phyloP scores from a whole-genome alignment of 441 rosid species.

The Iberis amara region DNA sequence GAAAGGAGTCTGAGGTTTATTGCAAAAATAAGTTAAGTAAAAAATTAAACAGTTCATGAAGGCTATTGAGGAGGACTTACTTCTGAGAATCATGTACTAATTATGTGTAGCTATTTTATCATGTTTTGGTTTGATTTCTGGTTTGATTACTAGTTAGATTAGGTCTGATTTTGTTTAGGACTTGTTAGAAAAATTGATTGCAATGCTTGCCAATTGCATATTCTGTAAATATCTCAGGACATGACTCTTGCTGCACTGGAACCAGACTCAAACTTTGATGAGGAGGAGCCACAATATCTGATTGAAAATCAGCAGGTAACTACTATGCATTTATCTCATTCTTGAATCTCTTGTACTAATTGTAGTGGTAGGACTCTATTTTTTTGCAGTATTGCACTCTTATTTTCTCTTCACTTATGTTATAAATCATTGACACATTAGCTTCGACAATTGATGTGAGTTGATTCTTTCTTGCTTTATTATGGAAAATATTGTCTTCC shows the following conservation, averaged over 20 bases:
- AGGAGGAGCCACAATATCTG: conserved; percentile 86
- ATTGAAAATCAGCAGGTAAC: conserved; percentile 97
- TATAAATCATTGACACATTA: conserved; percentile 59
- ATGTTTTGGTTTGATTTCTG: too few species aligned
- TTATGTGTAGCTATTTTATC: too few species aligned
- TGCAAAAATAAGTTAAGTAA: too few species aligned
- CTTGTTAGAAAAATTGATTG: too few species aligned
- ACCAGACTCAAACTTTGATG: conserved; percentile 58
- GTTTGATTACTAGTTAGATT: too few species aligned
- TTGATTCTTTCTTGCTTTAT: conserved; percentile 4
- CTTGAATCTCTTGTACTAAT: conserved; percentile 3
- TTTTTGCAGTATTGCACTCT: neutral
- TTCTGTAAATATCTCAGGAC: conserved; percentile 39
- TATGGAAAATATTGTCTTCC: conserved; percentile 30
- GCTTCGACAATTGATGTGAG: conserved; percentile 74
- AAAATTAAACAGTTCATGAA: too few species aligned
- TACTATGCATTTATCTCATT: conserved; percentile 11
- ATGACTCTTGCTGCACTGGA: conserved; percentile 55
- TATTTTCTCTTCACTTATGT: neutral
- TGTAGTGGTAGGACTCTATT: conserved; percentile 2
- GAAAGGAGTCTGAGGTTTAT: too few species aligned
- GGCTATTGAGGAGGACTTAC: too few species aligned
- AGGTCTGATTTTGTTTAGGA: too few species aligned
- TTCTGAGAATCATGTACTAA: too few species aligned
- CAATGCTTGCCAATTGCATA: conserved; percentile 37